phyloP scores from a whole-genome alignment of 257 asterid genomes.

The Nicotiana tabacum region DNA sequence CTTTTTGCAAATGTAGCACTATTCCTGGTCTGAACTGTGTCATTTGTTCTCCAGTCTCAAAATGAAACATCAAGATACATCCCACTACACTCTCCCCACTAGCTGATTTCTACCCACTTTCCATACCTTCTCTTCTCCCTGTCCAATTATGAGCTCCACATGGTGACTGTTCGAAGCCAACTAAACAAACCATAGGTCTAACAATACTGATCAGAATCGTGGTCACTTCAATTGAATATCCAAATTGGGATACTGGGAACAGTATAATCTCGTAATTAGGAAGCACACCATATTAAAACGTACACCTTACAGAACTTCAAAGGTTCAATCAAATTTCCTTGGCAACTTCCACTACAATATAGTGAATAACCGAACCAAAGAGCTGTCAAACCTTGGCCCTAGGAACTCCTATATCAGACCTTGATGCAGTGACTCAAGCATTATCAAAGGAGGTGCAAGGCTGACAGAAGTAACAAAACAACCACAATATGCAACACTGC shows the following conservation, averaged over 20 bases:
- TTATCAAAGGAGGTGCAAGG: background rate
- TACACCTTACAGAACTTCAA: background rate
- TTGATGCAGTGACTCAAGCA: background rate
- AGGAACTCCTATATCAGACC: background rate
- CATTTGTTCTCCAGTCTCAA: background rate
- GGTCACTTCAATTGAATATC: background rate
- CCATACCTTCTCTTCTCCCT: background rate
- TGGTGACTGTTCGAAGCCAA: background rate
- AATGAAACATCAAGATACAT: background rate
- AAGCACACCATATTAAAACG: background rate
- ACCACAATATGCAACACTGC: constrained; percentile 4
- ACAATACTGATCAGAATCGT: background rate
- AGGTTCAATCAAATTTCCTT: background rate
- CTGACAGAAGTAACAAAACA: background rate
- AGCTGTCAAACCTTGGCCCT: background rate
- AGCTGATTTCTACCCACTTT: background rate
- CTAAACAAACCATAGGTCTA: background rate
- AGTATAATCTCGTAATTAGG: background rate
- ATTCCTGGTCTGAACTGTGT: background rate
- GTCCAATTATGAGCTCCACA: background rate
- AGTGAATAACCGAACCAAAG: background rate
- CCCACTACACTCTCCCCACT: background rate
- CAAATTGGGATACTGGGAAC: background rate
- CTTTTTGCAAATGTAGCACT: no score
- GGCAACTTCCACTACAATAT: background rate